A percentile compares a stretch with the other conserved stretches of the same genome.
phyloP scores from a whole-genome alignment of 352 stramenopile genomes.

The Globisporangium alternatum region DNA sequence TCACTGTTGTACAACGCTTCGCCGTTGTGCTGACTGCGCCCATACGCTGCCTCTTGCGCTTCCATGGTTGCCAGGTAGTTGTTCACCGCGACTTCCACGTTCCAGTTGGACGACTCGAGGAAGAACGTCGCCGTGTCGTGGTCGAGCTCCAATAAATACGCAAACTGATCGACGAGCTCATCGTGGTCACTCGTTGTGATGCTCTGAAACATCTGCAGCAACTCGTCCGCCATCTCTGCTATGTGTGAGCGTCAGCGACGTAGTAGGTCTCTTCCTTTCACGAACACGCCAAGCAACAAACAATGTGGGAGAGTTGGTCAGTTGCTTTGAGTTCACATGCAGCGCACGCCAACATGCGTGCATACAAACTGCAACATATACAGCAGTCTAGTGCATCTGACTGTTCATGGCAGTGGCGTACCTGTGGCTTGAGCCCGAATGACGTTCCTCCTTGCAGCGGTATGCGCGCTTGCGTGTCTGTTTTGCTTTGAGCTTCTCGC shows the following conservation, averaged over 20 bases:
- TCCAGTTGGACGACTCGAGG: slow-evolving; percentile 88
- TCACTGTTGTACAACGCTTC: slow-evolving; percentile 11
- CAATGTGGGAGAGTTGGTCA: not conserved
- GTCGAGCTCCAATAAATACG: slow-evolving; percentile 69
- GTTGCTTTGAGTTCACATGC: not conserved
- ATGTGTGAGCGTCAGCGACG: not conserved
- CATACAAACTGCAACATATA: not conserved
- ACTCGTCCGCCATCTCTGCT: slow-evolving; percentile 64
- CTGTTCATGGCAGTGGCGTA: not conserved
- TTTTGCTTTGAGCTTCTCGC: slow-evolving; percentile 4
- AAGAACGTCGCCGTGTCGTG: slow-evolving; percentile 74
- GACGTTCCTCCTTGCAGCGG: not conserved
- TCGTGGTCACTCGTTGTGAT: slow-evolving; percentile 86
- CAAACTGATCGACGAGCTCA: slow-evolving; percentile 83
- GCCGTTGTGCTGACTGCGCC: not conserved
- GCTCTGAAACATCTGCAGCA: slow-evolving; percentile 87
- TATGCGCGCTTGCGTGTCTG: not conserved
- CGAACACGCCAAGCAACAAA: not conserved
- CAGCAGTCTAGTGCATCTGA: not conserved
- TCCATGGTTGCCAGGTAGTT: slow-evolving; percentile 79
- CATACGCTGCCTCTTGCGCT: slow-evolving; percentile 18
- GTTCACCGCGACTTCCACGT: slow-evolving; percentile 82
- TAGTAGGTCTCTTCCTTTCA: slow-evolving; percentile 1
- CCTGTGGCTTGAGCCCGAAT: not conserved
- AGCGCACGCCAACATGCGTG: not conserved